Percentiles rank a stretch among this genome's conserved stretches.
Conservation (phyloP, 108 stramenopile genomes). For the Cyclotella choctawhatcheeana region DNA sequence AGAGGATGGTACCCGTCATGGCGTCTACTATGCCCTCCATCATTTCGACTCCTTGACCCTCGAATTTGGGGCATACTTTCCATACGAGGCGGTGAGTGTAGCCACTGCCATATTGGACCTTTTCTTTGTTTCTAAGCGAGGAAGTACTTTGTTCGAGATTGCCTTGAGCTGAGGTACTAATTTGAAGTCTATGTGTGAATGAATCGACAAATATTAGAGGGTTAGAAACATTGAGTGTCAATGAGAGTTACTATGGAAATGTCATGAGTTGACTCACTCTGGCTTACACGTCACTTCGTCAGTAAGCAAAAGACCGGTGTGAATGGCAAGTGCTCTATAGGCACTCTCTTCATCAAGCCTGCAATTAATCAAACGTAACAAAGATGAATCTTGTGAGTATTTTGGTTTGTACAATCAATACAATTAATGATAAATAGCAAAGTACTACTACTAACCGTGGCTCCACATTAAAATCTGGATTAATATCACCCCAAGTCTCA, state of each 20-base stretch:
- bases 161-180: background rate
- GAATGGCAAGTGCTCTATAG: conserved; percentile 3
- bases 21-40: conserved; percentile 25
- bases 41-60: conserved; percentile 14
- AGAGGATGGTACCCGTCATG: background rate
- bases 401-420: too few relatives aligned
- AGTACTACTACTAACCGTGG: conserved; percentile 6
- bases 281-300: conserved; percentile 14
- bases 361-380: background rate
- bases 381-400: too few relatives aligned
- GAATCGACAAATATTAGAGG: background rate
- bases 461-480: conserved; percentile 3
- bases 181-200: conserved; percentile 2
- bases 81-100: conserved; percentile 13
- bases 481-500: conserved; percentile 18
- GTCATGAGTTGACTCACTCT: conserved; percentile 6
- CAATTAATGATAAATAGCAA: too few relatives aligned
- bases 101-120: background rate
- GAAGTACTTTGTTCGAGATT: background rate
- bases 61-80: conserved; percentile 31
- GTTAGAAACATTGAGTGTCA: background rate
- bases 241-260: too few relatives aligned
- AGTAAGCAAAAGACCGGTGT: conserved; percentile 1
- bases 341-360: too few relatives aligned
- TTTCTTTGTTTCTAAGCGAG: background rate